Base-by-base conservation (phyloP, 2,329 filamentous ascomycete genomes). In the Bipolaris victoriae region DNA sequence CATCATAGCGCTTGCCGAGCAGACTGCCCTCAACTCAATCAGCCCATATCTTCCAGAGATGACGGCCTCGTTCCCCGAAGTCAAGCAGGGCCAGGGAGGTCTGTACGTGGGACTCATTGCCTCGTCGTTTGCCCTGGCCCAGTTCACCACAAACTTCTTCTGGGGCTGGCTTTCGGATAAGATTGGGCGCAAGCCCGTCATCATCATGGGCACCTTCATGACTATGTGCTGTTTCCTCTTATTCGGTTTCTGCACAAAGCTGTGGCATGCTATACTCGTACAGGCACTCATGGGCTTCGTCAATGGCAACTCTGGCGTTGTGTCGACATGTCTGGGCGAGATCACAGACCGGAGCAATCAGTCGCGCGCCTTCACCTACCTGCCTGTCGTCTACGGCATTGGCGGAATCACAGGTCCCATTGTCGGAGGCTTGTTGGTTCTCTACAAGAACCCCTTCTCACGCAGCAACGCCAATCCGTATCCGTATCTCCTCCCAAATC, bases 21-120 rank as follows among this genome's bases (percentile, higher is more conserved):
- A 99, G 81, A 98, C 94, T 0, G 95, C 95, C 0, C 84, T 99
- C 72, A 99, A 99, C 77, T 97, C 92, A 20, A 97, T 99, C 70
- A 90, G 90, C 10, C 95, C 95, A 1, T 99, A 99, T 76, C 85
- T 99, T 1, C 95, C 95, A 0, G 86, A 92, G 67, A 98, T 99
- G 94, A 88, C 93, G 1, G 86, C 87, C 20, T 88, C 87, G 1
- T 98, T 98, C 73, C 90, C 91, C 1, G 91, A 91, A 60, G 88
- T 97, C 18, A 84, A 89, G 18, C 78, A 83, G 1, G 82, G 81
- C 5, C 81, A 92, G 67, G 89, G 90, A 31, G 95, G 94, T 1
- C 74, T 98, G 40, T 98, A 96, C 73, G 92, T 98, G 0, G 95
- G 95, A 13, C 82, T 92, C 45, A 88, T 98, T 46, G 95, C 94